A percentile compares a stretch with the other conserved stretches of the same genome.
phyloP scores from a whole-genome alignment of 768 basidiomycete genomes.

The Amanita muscaria region DNA sequence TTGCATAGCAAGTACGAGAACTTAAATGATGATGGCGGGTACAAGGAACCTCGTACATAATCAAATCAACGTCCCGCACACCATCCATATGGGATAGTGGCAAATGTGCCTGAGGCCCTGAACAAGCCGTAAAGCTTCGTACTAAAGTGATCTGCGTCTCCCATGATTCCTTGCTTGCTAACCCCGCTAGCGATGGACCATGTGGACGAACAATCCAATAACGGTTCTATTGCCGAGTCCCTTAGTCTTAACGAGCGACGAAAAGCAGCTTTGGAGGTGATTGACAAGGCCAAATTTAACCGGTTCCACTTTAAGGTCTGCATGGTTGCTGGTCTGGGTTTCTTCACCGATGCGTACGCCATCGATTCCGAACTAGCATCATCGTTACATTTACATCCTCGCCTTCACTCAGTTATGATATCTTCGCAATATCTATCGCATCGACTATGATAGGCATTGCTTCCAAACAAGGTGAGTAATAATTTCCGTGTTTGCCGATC shows the following conservation, averaged over 20 bases:
- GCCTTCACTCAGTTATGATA: constrained; percentile 49
- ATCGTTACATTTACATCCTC: neutral
- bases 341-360: constrained; percentile 79
- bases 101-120: no score
- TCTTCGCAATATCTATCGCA: constrained; percentile 86
- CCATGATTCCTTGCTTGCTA: no score
- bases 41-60: no score
- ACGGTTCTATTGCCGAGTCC: constrained; percentile 19
- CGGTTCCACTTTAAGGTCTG: constrained; percentile 83
- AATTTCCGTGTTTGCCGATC: neutral
- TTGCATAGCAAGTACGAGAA: no score
- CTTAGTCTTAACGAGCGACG: constrained; percentile 60
- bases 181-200: no score
- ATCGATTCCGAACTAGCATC: no score
- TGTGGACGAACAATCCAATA: constrained; percentile 17
- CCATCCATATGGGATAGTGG: no score
- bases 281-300: constrained; percentile 81
- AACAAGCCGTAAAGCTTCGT: no score
- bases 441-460: constrained; percentile 79
- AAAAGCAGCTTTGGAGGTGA: constrained; percentile 72
- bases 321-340: constrained; percentile 69
- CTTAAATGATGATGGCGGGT: no score
- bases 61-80: no score
- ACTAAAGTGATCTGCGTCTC: no score
- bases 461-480: constrained; percentile 38